A percentile compares a stretch with the other conserved stretches of the same genome.
These are phyloP conservation scores for Grosmannia clavigera DNA, from an alignment of 2,329 filamentous ascomycete species.

Conservation along the genomic window DNA sequence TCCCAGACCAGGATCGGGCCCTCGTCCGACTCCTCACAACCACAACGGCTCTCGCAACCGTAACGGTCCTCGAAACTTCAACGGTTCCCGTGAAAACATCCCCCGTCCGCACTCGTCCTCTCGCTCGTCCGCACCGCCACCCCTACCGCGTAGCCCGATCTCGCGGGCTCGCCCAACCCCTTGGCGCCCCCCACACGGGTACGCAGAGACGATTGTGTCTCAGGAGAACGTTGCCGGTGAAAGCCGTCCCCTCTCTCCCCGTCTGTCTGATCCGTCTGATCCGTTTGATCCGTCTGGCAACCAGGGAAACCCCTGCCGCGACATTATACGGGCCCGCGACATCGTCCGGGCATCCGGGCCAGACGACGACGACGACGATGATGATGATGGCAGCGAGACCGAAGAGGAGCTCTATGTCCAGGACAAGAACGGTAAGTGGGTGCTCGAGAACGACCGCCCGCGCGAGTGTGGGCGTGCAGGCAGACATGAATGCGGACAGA, in stretches of 20 bases:
- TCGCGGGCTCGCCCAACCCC: not conserved
- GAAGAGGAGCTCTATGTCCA: not conserved
- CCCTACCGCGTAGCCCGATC: no score
- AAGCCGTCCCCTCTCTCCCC: not conserved
- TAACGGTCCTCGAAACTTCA: not conserved
- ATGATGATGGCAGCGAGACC: not conserved
- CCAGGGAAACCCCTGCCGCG: not conserved
- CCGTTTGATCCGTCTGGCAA: not conserved
- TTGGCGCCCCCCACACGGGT: not conserved
- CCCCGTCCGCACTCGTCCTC: not conserved
- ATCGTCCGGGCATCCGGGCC: not conserved
- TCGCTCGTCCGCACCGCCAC: not conserved
- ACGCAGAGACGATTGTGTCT: not conserved
- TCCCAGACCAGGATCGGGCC: no score
- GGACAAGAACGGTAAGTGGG: not conserved
- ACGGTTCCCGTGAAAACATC: not conserved
- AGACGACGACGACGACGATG: not conserved
- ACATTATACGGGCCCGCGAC: not conserved
- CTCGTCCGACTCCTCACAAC: not conserved
- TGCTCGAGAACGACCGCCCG: not conserved
- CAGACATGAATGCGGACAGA: not conserved
- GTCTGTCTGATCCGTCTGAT: not conserved
- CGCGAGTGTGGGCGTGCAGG: not conserved
- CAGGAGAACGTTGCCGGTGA: not conserved
- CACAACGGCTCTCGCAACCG: not conserved